Conservation (phyloP, 371 early-diverging fungal genomes). For the Saksenaea oblongispora region DNA sequence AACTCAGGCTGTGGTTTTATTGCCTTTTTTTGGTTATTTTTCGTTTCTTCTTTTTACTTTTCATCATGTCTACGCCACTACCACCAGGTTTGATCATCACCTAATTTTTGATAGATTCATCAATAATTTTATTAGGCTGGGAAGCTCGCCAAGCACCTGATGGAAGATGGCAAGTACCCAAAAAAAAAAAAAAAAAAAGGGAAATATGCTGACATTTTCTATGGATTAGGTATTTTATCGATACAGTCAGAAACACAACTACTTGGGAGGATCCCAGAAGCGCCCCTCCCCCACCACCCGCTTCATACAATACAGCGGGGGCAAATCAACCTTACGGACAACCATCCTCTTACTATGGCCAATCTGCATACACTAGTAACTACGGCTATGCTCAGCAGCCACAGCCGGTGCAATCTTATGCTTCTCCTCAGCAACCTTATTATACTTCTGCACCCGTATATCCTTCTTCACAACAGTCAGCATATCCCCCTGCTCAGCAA, state of each 20-base stretch:
- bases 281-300: conserved; percentile 20
- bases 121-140: conserved; percentile 29
- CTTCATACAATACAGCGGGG: not conserved
- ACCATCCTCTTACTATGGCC: conserved; percentile 17
- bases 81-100: not conserved
- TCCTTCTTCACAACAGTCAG: conserved; percentile 3
- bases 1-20: not conserved
- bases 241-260: conserved; percentile 55
- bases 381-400: conserved; percentile 12
- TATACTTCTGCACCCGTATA: not conserved
- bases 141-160: conserved; percentile 48
- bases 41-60: conserved; percentile 4
- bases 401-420: not conserved
- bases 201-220: not conserved
- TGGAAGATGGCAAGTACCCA: conserved; percentile 39
- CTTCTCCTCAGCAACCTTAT: conserved; percentile 10
- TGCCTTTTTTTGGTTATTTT: not conserved
- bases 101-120: not conserved
- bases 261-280: conserved; percentile 65
- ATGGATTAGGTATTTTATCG: conserved; percentile 53
- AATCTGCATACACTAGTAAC: conserved; percentile 8
- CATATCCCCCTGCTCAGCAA: conserved; percentile 3
- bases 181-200: not conserved
- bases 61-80: not conserved
- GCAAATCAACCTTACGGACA: conserved; percentile 13